Conservation (phyloP, 306 rosid genomes). For the Sicyos baderoa region DNA sequence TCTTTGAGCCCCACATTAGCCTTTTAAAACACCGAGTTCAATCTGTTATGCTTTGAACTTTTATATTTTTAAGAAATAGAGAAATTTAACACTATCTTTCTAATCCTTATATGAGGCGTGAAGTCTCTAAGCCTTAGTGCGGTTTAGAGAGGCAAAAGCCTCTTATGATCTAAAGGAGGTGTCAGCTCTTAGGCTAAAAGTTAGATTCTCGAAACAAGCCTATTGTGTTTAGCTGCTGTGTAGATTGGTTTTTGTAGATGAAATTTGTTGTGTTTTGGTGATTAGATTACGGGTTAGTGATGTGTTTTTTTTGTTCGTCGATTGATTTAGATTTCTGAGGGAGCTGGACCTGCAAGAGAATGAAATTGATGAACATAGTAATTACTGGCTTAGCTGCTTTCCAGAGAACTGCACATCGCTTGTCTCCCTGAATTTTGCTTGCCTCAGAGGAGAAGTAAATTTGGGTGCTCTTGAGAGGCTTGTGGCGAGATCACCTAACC, state of each 20-base stretch:
- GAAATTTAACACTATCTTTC: no score
- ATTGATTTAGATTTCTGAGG: slow-evolving; percentile 49
- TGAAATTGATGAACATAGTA: slow-evolving; percentile 70
- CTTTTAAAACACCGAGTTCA: no score
- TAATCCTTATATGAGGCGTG: no score
- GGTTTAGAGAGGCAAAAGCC: no score
- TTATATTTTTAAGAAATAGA: no score
- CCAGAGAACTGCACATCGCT: slow-evolving; percentile 78
- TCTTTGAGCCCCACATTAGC: no score
- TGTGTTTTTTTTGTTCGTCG: background rate
- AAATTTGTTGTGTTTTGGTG: background rate
- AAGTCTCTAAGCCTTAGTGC: no score
- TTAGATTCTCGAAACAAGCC: no score
- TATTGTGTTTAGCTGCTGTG: background rate
- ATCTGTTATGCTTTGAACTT: no score
- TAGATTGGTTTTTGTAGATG: background rate
- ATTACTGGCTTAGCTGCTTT: slow-evolving; percentile 90
- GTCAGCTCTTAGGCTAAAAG: no score
- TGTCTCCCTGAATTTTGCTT: slow-evolving; percentile 74
- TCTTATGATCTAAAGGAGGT: no score
- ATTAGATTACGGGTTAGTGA: background rate
- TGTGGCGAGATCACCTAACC: slow-evolving; percentile 78
- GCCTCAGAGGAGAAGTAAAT: slow-evolving; percentile 78
- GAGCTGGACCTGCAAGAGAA: slow-evolving; percentile 96
- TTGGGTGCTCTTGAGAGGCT: slow-evolving; percentile 71